phyloP scores from a whole-genome alignment of 177 flowering plant species.

The Vitis hybrid region DNA sequence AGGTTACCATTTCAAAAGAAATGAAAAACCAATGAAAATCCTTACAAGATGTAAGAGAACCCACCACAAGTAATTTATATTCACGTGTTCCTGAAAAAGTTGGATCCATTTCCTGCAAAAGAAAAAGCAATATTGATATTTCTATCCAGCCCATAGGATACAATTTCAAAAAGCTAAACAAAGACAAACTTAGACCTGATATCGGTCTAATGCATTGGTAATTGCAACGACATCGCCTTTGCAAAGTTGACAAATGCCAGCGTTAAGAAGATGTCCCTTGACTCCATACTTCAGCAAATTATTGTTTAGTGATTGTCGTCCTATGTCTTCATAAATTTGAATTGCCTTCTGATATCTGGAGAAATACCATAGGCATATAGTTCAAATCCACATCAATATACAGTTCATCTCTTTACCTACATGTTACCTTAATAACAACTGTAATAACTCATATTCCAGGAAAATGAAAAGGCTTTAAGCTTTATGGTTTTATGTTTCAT shows the following conservation, averaged over 20 bases:
- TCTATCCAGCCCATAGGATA: not conserved
- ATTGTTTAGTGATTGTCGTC: slow-evolving; percentile 65
- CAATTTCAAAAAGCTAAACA: not conserved
- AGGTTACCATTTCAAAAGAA: not conserved
- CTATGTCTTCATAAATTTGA: slow-evolving; percentile 86
- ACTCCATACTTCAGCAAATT: slow-evolving; percentile 93
- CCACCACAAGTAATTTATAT: slow-evolving; percentile 63
- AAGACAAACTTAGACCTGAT: slow-evolving; percentile 53
- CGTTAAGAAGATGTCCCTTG: slow-evolving; percentile 93
- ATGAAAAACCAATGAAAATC: not conserved
- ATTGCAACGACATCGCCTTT: slow-evolving; percentile 81
- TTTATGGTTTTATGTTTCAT: not conserved
- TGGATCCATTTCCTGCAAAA: slow-evolving; percentile 84
- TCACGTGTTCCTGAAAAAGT: slow-evolving; percentile 92
- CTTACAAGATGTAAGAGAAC: slow-evolving; percentile 12
- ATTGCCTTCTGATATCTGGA: slow-evolving; percentile 74
- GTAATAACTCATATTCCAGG: not conserved
- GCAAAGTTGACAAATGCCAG: slow-evolving; percentile 95
- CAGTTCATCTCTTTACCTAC: not conserved
- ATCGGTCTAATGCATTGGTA: slow-evolving; percentile 76
- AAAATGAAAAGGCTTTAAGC: not conserved
- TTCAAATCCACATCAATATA: slow-evolving; percentile 13
- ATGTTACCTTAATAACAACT: not conserved
- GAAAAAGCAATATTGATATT: slow-evolving; percentile 1
- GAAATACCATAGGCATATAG: slow-evolving; percentile 19